A percentile compares a stretch with the other conserved stretches of the same genome.
phyloP scores from a whole-genome alignment of 1,284 basidiomycete species.

The Singerocomus rubriflavus region DNA sequence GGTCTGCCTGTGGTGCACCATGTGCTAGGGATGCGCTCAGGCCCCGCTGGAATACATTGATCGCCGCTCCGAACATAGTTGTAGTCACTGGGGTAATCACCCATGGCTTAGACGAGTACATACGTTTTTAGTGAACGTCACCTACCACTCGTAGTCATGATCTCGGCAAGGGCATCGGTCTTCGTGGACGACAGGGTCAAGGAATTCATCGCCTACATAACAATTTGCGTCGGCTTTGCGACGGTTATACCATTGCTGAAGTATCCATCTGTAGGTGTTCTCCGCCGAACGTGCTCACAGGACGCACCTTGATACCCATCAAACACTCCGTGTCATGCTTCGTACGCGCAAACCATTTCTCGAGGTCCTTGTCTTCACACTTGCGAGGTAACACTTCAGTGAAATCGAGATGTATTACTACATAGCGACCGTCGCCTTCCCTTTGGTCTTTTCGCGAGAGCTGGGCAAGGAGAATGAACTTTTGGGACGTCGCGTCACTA shows the following conservation, averaged over 20 bases:
- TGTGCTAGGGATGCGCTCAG: constrained; percentile 80
- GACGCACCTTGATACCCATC: constrained; percentile 89
- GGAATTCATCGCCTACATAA: constrained; percentile 90
- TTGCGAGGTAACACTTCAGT: constrained; percentile 64
- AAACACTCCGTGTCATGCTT: constrained; percentile 72
- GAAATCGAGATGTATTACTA: constrained; percentile 85
- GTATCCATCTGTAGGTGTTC: neutral
- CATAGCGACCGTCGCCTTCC: constrained; percentile 59
- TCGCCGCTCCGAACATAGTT: constrained; percentile 76
- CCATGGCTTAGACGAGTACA: neutral
- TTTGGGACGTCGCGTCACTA: constrained; percentile 91
- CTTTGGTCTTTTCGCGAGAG: constrained; percentile 64
- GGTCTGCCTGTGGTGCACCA: constrained; percentile 57
- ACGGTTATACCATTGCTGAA: constrained; percentile 89
- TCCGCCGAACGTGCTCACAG: neutral
- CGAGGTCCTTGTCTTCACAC: constrained; percentile 77
- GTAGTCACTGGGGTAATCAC: constrained; percentile 63
- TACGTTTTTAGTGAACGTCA: neutral
- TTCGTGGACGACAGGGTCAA: constrained; percentile 79
- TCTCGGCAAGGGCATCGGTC: constrained; percentile 84
- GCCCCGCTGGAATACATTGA: constrained; percentile 78
- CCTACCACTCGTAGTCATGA: constrained; percentile 91
- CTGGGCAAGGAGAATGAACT: constrained; percentile 83
- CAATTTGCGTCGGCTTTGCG: constrained; percentile 85
- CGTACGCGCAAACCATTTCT: constrained; percentile 83